Evolutionary conservation across 2,329 filamentous ascomycete genomes (phyloP), one percentile per base, ranked within the genome.

Genomic region (Clarireedia sp.): DNA sequence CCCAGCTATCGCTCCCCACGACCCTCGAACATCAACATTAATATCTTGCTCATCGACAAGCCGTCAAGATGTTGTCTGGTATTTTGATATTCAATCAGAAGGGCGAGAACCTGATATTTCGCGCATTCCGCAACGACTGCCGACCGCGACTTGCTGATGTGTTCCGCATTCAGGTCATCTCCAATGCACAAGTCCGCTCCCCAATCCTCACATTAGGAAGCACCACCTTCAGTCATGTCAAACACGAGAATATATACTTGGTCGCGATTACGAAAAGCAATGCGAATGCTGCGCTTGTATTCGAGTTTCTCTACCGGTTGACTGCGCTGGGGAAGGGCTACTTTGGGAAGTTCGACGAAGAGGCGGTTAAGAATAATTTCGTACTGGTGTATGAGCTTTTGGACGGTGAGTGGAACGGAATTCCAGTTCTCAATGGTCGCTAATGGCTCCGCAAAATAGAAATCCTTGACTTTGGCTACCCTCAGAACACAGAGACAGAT

Each of bases 311-410:
- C 59, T 97, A 97, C 76, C 84, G 91, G 65, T 76, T 99, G 67
- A 89, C 96, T 62, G 82, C 86, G 68, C 78, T 99, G 62, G 94
- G 94, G 43, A 90, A 89, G 74, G 89, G 90, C 56, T 99, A 99
- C 74, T 99, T 99, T 78, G 92, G 89, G 70, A 97, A 97, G 74
- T 96, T 99, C 69, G 94, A 99, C 69, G 94, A 99, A 78, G 94
- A 99, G 75, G 91, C 94, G 56, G 92, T 99, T 66, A 99, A 99
- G 85, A 97, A 96, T 75, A 99, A 99, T 77, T 99, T 99, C 75
- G 94, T 99, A 62, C 78, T 99, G 63, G 90, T 99, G 40, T 99
- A 99, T 73, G 94, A 99, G 78, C 80, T 99, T 56, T 76, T 99
- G 55, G 94, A 99, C 72, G 89, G 89, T 94, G 69, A 60, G 75